Evolutionary conservation across 768 basidiomycete genomes (phyloP).

Genomic region (Sistotremastrum niveocremeum): DNA sequence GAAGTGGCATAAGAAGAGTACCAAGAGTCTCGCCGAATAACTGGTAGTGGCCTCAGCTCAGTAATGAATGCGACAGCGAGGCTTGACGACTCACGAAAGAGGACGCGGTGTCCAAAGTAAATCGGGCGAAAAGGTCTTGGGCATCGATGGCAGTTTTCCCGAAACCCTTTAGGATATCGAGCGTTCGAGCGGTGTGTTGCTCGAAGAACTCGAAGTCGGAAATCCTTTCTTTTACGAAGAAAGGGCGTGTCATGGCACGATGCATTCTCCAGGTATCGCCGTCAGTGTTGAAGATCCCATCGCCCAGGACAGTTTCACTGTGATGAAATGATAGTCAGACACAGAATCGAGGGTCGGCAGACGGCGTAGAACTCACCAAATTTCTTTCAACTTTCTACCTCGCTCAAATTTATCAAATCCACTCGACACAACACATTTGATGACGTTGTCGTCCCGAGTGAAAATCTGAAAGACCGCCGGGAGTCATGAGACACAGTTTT

Average conservation of each 20-base stretch:
- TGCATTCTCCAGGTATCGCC: constrained; percentile 26
- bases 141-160: constrained; percentile 25
- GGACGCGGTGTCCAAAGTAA: constrained; percentile 58
- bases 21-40: constrained; percentile 53
- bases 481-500: neutral
- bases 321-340: constrained; percentile 3
- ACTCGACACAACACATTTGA: constrained; percentile 49
- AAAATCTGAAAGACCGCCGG: constrained; percentile 34
- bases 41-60: too few species aligned
- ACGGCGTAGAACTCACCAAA: constrained; percentile 32
- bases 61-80: constrained; percentile 38
- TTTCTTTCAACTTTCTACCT: constrained; percentile 48
- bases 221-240: constrained; percentile 6
- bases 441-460: constrained; percentile 60
- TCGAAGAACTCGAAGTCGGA: constrained; percentile 6
- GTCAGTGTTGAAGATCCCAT: constrained; percentile 68
- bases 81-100: constrained; percentile 36
- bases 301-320: constrained; percentile 47
- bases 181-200: neutral
- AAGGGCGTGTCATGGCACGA: constrained; percentile 8
- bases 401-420: constrained; percentile 60
- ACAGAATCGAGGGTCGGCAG: neutral
- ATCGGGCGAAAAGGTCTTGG: constrained; percentile 58
- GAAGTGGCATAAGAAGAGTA: constrained; percentile 42
- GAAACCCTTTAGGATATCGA: constrained; percentile 3